These are phyloP conservation scores for Petrea volubilis DNA, from an alignment of 257 asterid genomes.

Conservation along the genomic window DNA sequence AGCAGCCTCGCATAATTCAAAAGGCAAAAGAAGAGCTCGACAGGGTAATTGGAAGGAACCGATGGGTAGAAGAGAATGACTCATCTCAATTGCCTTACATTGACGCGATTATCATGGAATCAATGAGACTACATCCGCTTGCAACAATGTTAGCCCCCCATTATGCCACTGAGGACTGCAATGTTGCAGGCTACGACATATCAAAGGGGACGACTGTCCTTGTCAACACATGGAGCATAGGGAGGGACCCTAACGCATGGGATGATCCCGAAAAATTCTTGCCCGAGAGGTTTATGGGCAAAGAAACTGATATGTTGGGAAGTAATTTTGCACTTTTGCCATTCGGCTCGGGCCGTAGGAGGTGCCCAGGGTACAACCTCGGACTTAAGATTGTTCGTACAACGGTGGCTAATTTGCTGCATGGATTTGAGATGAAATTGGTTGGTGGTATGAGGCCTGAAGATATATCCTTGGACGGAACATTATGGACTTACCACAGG, in stretches of 20 bases:
- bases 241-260: slow-evolving; percentile 27
- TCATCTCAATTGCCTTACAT: slow-evolving; percentile 33
- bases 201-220: slow-evolving; percentile 28
- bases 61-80: slow-evolving; percentile 46
- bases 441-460: slow-evolving; percentile 25
- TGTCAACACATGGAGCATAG: slow-evolving; percentile 33
- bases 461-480: slow-evolving; percentile 36
- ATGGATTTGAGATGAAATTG: slow-evolving; percentile 34
- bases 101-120: slow-evolving; percentile 39
- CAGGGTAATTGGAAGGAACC: slow-evolving; percentile 33
- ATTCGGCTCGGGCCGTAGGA: slow-evolving; percentile 26
- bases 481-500: slow-evolving; percentile 18
- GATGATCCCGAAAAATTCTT: slow-evolving; percentile 10
- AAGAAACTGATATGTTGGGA: slow-evolving; percentile 19
- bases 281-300: slow-evolving; percentile 27
- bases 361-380: slow-evolving; percentile 26
- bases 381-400: slow-evolving; percentile 8
- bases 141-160: slow-evolving; percentile 27
- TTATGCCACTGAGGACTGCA: slow-evolving; percentile 28
- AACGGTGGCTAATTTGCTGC: slow-evolving; percentile 10
- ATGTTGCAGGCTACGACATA: slow-evolving; percentile 25
- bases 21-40: slow-evolving; percentile 42
- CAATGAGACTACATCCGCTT: slow-evolving; percentile 38
- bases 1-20: slow-evolving; percentile 17
- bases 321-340: slow-evolving; percentile 24